Percentiles rank a stretch among this genome's conserved stretches.
phyloP scores from a whole-genome alignment of 202 grass and related monocot genomes.

The Eragrostis tef region DNA sequence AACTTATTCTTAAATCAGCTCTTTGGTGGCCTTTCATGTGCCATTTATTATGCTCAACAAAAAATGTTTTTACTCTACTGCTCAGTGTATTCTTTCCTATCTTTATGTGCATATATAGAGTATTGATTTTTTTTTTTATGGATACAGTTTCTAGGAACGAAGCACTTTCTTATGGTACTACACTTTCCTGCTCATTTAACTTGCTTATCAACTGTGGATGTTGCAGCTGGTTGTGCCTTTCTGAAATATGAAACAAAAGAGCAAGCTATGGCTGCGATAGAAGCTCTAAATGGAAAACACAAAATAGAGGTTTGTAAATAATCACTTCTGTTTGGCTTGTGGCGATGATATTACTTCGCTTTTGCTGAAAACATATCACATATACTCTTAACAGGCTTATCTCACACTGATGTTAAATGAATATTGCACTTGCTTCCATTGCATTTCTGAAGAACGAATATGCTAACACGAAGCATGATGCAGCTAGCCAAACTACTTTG shows the following conservation, averaged over 20 bases:
- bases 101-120: neutral
- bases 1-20: neutral
- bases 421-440: neutral
- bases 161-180: neutral
- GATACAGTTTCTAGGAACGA: neutral
- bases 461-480: slow-evolving; percentile 18
- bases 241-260: slow-evolving; percentile 97
- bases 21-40: neutral
- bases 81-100: neutral
- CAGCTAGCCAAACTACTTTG: neutral
- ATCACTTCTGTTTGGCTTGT: neutral
- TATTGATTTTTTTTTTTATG: slow-evolving; percentile 7
- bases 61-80: slow-evolving; percentile 35
- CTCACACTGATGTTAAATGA: neutral
- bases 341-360: neutral
- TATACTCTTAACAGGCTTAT: too few species aligned
- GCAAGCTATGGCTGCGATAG: slow-evolving; percentile 86
- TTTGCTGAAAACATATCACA: slow-evolving; percentile 26
- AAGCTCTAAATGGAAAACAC: slow-evolving; percentile 91
- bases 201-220: slow-evolving; percentile 38
- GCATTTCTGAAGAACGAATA: slow-evolving; percentile 4
- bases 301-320: slow-evolving; percentile 83
- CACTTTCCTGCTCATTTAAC: slow-evolving; percentile 22
- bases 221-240: slow-evolving; percentile 94
- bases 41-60: neutral